Percentiles rank a stretch among this genome's conserved stretches.
These are phyloP conservation scores for Trametes coccinea DNA, from an alignment of 768 basidiomycete genomes.

Conservation along the genomic window DNA sequence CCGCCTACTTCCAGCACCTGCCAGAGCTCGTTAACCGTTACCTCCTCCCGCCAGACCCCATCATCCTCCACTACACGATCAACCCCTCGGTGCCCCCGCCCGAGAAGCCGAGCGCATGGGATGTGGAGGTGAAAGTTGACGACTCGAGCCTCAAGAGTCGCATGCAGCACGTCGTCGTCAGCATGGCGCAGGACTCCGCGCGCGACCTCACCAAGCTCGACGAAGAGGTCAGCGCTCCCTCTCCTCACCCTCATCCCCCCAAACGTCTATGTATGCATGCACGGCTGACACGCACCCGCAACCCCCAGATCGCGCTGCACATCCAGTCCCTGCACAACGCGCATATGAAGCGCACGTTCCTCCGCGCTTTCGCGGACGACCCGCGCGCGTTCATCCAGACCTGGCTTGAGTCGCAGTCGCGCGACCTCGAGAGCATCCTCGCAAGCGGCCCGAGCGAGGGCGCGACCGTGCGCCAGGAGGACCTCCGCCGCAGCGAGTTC, in stretches of 20 bases:
- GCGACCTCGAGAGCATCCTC: slow-evolving; percentile 87
- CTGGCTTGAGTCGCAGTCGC: slow-evolving; percentile 90
- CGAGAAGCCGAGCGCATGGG: slow-evolving; percentile 68
- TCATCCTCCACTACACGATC: slow-evolving; percentile 75
- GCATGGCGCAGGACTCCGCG: slow-evolving; percentile 68
- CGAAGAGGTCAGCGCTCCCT: slow-evolving; percentile 66
- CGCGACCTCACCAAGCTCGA: slow-evolving; percentile 73
- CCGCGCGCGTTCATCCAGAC: slow-evolving; percentile 83
- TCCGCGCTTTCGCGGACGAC: slow-evolving; percentile 77
- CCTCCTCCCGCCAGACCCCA: slow-evolving; percentile 74
- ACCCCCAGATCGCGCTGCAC: slow-evolving; percentile 68
- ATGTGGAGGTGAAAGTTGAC: slow-evolving; percentile 87
- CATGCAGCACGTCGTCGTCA: slow-evolving; percentile 67
- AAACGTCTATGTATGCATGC: neutral
- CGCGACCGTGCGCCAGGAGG: slow-evolving; percentile 80
- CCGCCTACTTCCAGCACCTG: slow-evolving; percentile 72
- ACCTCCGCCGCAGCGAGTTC: slow-evolving; percentile 85
- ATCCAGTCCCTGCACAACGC: slow-evolving; percentile 87
- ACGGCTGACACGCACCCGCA: neutral
- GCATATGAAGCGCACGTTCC: slow-evolving; percentile 83
- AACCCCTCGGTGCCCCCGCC: slow-evolving; percentile 63
- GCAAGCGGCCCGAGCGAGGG: slow-evolving; percentile 85
- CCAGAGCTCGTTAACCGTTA: slow-evolving; percentile 85
- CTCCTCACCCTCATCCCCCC: neutral
- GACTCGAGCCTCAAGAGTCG: slow-evolving; percentile 71